Evolutionary conservation across 176 grass and related monocot species (phyloP).

Genomic region (Oryza meyeriana): DNA sequence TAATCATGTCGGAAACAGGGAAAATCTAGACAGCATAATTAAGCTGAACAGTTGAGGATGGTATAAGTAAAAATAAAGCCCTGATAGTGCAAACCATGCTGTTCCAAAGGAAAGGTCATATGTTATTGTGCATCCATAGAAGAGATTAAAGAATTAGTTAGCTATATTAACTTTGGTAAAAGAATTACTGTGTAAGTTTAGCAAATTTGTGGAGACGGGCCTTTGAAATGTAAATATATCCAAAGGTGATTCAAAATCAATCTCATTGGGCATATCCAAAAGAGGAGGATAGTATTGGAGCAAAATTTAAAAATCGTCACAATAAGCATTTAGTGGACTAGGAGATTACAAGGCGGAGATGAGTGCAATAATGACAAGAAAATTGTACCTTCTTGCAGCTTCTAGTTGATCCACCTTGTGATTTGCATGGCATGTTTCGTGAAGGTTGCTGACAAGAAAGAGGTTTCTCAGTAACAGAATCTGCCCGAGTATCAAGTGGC

Average conservation of each 20-base stretch:
- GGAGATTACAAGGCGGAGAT: conserved; percentile 6
- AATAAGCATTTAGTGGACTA: background rate
- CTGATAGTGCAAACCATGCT: background rate
- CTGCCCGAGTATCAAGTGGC: conserved; percentile 26
- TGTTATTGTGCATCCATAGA: background rate
- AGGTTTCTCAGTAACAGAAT: conserved; percentile 36
- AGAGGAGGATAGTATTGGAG: background rate
- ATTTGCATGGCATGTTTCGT: conserved; percentile 50
- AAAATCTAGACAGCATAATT: conserved; percentile 12
- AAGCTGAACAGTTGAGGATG: background rate
- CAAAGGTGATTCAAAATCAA: background rate
- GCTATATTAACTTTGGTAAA: no score
- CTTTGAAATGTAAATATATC: background rate
- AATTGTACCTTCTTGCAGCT: conserved; percentile 88
- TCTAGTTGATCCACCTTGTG: conserved; percentile 56
- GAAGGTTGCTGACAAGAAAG: conserved; percentile 36
- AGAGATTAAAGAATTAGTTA: background rate
- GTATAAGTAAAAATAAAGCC: background rate
- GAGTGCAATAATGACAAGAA: conserved; percentile 11
- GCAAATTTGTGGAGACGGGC: background rate
- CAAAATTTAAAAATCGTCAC: background rate
- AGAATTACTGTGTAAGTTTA: background rate
- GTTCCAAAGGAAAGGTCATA: background rate
- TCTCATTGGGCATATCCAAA: background rate
- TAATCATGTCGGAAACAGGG: background rate